phyloP scores from a whole-genome alignment of 148 eudicot species.

The Hydrangea macrophylla region DNA sequence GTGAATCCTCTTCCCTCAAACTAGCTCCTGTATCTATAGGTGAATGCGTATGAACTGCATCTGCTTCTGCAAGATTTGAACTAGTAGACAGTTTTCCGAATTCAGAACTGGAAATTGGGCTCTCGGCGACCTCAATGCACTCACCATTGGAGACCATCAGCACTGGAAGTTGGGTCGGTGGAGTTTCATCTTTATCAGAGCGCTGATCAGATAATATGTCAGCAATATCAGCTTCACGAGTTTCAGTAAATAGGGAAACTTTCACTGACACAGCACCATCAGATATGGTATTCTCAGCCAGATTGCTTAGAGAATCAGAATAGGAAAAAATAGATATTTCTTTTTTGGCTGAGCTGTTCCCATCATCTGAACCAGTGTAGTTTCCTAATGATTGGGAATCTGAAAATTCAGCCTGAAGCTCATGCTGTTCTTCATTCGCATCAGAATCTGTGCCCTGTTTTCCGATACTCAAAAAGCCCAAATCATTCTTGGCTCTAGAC shows the following conservation, averaged over 20 bases:
- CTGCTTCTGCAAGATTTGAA: slow-evolving; percentile 26
- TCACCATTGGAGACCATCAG: slow-evolving; percentile 4
- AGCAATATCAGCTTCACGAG: slow-evolving; percentile 26
- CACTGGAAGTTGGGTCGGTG: slow-evolving; percentile 22
- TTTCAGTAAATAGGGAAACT: slow-evolving; percentile 22
- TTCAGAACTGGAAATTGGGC: slow-evolving; percentile 21
- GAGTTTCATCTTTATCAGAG: slow-evolving; percentile 25
- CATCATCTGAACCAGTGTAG: slow-evolving; percentile 60
- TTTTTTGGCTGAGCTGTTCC: slow-evolving; percentile 34
- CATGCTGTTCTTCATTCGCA: slow-evolving; percentile 45
- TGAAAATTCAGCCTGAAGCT: slow-evolving; percentile 31
- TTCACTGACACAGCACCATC: slow-evolving; percentile 26
- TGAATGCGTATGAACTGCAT: slow-evolving; percentile 8
- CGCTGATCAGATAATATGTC: slow-evolving; percentile 22
- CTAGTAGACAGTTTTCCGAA: slow-evolving; percentile 25
- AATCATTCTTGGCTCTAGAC: slow-evolving; percentile 33
- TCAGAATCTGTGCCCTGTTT: slow-evolving; percentile 44
- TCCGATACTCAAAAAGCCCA: slow-evolving; percentile 19
- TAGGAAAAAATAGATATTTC: slow-evolving; percentile 40
- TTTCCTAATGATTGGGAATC: slow-evolving; percentile 69
- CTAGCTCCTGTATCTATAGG: slow-evolving; percentile 30
- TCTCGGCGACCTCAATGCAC: slow-evolving; percentile 5
- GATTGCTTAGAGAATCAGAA: slow-evolving; percentile 47
- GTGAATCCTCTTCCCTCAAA: slow-evolving; percentile 29
- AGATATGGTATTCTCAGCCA: slow-evolving; percentile 30